These are phyloP conservation scores for Vanderwaltozyma yarrowii DNA, from an alignment of 805 yeast species.

Conservation along the genomic window DNA sequence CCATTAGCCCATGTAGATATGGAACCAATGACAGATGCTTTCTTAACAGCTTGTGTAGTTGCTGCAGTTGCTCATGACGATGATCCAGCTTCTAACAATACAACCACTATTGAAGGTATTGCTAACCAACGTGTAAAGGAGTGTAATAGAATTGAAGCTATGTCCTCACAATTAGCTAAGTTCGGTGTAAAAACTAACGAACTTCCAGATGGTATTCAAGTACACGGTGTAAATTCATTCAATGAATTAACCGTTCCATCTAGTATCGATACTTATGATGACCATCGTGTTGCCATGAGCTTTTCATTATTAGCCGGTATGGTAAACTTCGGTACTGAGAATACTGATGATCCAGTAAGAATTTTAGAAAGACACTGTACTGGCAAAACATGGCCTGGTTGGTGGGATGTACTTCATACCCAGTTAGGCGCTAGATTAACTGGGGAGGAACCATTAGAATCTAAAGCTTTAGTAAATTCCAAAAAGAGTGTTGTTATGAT, in stretches of 20 bases:
- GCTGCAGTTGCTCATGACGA: constrained; percentile 75
- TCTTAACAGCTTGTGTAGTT: constrained; percentile 89
- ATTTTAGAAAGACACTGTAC: constrained; percentile 86
- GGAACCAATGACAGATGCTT: constrained; percentile 99
- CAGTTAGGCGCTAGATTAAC: constrained; percentile 52
- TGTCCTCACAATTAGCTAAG: constrained; percentile 79
- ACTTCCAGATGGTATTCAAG: constrained; percentile 84
- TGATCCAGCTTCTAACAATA: constrained; percentile 29
- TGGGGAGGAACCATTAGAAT: constrained; percentile 50
- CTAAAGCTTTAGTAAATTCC: constrained; percentile 2
- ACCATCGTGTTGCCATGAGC: constrained; percentile 97
- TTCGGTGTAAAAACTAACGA: constrained; percentile 84
- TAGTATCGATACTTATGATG: constrained; percentile 78
- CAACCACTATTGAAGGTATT: constrained; percentile 84
- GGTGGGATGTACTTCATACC: constrained; percentile 92
- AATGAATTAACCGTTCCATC: constrained; percentile 44
- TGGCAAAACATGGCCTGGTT: constrained; percentile 98
- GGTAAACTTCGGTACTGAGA: constrained; percentile 21
- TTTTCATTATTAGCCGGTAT: constrained; percentile 81
- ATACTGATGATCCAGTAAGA: constrained; percentile 41
- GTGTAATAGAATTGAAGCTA: constrained; percentile 91
- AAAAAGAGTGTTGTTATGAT: constrained; percentile 56
- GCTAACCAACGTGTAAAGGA: constrained; percentile 98
- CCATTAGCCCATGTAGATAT: constrained; percentile 76
- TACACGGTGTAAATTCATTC: constrained; percentile 53